A percentile compares a stretch with the other conserved stretches of the same genome.
Conservation (phyloP, 2,329 filamentous ascomycete genomes). For the Neofusicoccum ribis region DNA sequence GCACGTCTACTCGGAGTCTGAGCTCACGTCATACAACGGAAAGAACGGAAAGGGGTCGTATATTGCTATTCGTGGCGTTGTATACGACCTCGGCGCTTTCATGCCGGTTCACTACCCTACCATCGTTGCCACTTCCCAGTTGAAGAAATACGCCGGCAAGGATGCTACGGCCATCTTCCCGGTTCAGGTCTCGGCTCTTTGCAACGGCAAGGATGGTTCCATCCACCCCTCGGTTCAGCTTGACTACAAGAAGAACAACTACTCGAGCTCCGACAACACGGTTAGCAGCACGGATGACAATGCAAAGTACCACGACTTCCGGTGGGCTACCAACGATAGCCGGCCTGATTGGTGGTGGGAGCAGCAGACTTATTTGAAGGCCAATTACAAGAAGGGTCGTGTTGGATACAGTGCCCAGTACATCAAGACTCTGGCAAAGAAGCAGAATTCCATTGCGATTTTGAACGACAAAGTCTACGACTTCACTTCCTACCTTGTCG, state of each 20-base stretch:
- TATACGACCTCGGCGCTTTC: constrained; percentile 79
- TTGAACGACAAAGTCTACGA: constrained; percentile 83
- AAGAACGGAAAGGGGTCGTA: constrained; percentile 65
- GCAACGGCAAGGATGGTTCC: constrained; percentile 70
- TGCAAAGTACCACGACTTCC: constrained; percentile 87
- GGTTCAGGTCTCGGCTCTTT: constrained; percentile 89
- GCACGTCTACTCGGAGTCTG: constrained; percentile 76
- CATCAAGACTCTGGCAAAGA: constrained; percentile 68
- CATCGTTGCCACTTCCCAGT: constrained; percentile 58
- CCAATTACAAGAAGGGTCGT: constrained; percentile 81
- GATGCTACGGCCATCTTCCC: constrained; percentile 92
- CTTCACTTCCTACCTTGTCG: constrained; percentile 76
- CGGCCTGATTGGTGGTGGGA: constrained; percentile 92
- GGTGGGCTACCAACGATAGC: constrained; percentile 76
- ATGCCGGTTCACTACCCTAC: constrained; percentile 76
- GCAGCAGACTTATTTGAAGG: constrained; percentile 75
- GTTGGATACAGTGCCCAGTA: constrained; percentile 81
- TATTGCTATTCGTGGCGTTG: constrained; percentile 81
- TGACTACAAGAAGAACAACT: constrained; percentile 78
- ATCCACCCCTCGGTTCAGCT: constrained; percentile 75
- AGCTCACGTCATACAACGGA: constrained; percentile 74
- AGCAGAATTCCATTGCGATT: constrained; percentile 70
- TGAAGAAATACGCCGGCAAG: constrained; percentile 80
- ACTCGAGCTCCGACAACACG: constrained; percentile 64
- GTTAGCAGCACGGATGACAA: constrained; percentile 71